Base-by-base conservation (phyloP, 2,329 filamentous ascomycete genomes). In the Cladosporium phlei region DNA sequence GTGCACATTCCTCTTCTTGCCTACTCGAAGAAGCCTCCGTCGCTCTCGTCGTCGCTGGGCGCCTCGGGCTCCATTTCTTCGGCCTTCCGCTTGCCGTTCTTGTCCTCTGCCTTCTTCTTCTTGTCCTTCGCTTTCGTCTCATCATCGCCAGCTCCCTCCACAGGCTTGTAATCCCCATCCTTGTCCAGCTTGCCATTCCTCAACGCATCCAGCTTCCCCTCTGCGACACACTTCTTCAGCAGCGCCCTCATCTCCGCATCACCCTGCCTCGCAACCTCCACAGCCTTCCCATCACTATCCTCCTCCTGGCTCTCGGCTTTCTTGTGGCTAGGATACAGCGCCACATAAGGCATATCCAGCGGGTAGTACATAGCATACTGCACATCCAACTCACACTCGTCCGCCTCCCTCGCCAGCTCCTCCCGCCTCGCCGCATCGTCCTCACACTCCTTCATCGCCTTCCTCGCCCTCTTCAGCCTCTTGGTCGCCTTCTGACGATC, bases 401-500 rank as follows among this genome's bases (percentile, higher is more conserved):
- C 52, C 33, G 62, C 55, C 25, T 48, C 52, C 38, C 38, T 33
- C 48, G 40, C 44, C 42, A 60, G 29, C 21, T 17, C 50, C 38
- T 38, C 50, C 16, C 44, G 65, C 40, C 74, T 69, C 27, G 69
- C 67, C 55, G 40, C 52, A 24, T 51, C 55, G 11, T 39, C 39
- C 19, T 47, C 47, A 8, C 76, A 71, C 37, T 73, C 66, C 14
- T 75, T 67, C 29, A 86, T 68, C 53, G 76, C 76, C 58, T 78
- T 80, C 57, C 73, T 71, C 42, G 86, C 69, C 59, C 82, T 78
- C 64, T 85, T 89, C 43, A 80, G 70, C 32, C 81, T 72, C 48
- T 85, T 75, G 40, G 75, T 76, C 21, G 85, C 85, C 66, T 88
- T 89, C 66, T 87, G 83, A 38, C 84, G 77, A 86, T 86, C 87